These are phyloP conservation scores for Leccinum fibrillosum DNA, from an alignment of 768 basidiomycete genomes.

Conservation along the genomic window DNA sequence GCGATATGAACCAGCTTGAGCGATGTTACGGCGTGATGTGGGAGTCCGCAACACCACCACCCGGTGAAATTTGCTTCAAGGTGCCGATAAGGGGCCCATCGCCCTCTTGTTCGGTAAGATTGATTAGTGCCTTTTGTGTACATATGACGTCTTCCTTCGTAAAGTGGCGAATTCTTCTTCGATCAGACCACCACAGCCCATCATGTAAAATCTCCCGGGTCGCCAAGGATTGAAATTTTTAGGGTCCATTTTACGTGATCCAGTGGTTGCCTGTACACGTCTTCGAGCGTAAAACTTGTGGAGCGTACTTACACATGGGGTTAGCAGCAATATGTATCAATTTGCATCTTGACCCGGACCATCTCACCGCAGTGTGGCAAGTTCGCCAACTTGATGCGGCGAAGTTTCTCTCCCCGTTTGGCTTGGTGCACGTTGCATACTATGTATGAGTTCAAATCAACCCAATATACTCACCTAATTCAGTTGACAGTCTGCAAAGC, in stretches of 20 bases:
- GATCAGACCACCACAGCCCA: neutral
- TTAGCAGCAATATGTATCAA: too few relatives aligned
- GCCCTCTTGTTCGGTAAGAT: neutral
- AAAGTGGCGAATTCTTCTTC: neutral
- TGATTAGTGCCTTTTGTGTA: neutral
- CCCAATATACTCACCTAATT: too few relatives aligned
- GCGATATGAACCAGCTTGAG: too few relatives aligned
- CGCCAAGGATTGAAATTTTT: neutral
- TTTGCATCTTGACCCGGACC: too few relatives aligned
- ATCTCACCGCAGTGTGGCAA: neutral
- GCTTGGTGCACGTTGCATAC: neutral
- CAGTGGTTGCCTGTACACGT: too few relatives aligned
- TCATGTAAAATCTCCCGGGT: neutral
- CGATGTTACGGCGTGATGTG: too few relatives aligned
- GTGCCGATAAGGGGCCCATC: too few relatives aligned
- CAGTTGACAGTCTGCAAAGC: too few relatives aligned
- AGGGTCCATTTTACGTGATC: neutral
- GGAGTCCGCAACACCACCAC: neutral
- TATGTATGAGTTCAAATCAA: too few relatives aligned
- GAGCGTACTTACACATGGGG: too few relatives aligned
- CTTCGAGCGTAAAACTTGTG: too few relatives aligned
- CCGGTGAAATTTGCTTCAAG: neutral
- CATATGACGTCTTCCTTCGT: neutral
- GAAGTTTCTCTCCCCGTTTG: neutral
- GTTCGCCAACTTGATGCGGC: neutral